Evolutionary conservation across 140 eudicot genomes (phyloP).

Genomic region (Senecio squalidus): DNA sequence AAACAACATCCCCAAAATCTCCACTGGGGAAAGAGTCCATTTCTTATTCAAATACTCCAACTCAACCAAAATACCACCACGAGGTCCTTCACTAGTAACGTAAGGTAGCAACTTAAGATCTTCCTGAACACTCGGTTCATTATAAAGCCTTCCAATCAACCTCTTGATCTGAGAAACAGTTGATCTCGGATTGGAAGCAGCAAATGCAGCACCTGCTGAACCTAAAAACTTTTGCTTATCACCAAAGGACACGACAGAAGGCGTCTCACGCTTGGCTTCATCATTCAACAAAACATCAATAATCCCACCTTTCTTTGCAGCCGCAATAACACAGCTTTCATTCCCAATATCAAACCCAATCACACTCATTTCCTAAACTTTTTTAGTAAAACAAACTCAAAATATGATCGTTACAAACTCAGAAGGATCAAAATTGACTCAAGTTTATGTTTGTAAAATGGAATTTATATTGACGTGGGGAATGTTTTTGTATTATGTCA

Average conservation of each 20-base stretch:
- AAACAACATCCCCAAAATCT: slow-evolving; percentile 77
- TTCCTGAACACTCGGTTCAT: slow-evolving; percentile 48
- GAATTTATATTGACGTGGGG: too few relatives aligned
- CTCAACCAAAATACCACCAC: slow-evolving; percentile 69
- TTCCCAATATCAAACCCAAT: slow-evolving; percentile 86
- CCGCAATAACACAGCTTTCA: slow-evolving; percentile 67
- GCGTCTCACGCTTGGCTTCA: slow-evolving; percentile 76
- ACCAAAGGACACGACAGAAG: slow-evolving; percentile 79
- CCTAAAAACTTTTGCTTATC: slow-evolving; percentile 81
- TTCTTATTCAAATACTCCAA: slow-evolving; percentile 43
- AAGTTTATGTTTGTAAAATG: too few relatives aligned
- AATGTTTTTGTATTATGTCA: too few relatives aligned
- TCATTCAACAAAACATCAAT: slow-evolving; percentile 72
- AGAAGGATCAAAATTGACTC: too few relatives aligned
- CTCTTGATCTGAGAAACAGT: slow-evolving; percentile 82
- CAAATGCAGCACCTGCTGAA: slow-evolving; percentile 73
- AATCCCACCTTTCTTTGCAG: slow-evolving; percentile 65
- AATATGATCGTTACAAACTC: neutral
- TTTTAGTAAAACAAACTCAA: neutral
- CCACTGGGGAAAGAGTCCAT: slow-evolving; percentile 59
- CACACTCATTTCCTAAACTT: slow-evolving; percentile 49
- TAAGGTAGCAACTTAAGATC: slow-evolving; percentile 62
- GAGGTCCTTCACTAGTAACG: slow-evolving; percentile 47
- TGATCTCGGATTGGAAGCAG: slow-evolving; percentile 65
- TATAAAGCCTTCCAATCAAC: slow-evolving; percentile 55